Percentiles rank a stretch among this genome's conserved stretches.
phyloP scores from a whole-genome alignment of 2,329 filamentous ascomycete species.

The Venturia asperata region DNA sequence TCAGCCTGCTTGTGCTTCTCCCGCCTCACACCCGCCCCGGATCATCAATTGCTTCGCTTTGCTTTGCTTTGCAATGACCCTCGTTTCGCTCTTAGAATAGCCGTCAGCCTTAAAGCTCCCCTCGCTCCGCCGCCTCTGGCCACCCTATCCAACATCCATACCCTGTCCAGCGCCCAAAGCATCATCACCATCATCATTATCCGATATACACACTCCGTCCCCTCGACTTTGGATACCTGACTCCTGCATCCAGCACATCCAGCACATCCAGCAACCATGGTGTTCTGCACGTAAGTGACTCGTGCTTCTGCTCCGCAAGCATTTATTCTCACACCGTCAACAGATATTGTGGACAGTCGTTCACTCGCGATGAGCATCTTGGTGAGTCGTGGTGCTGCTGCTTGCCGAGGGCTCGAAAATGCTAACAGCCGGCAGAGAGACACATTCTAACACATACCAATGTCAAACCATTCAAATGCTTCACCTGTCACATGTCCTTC shows the following conservation, averaged over 20 bases:
- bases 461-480: conserved; percentile 50
- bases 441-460: conserved; percentile 49
- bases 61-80: conserved; percentile 3
- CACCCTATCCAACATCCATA: neutral
- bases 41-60: neutral
- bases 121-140: conserved; percentile 16
- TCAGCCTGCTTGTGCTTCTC: neutral
- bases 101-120: conserved; percentile 16
- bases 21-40: conserved; percentile 7
- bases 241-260: conserved; percentile 17
- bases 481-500: conserved; percentile 49
- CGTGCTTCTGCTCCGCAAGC: neutral
- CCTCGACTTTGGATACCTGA: conserved; percentile 12
- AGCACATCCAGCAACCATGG: conserved; percentile 37
- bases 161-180: conserved; percentile 2
- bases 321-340: neutral
- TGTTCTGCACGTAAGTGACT: conserved; percentile 39
- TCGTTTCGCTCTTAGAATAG: conserved; percentile 14
- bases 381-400: conserved; percentile 21
- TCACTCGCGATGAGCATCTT: conserved; percentile 47
- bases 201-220: conserved; percentile 3
- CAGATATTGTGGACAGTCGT: conserved; percentile 45
- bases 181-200: conserved; percentile 1
- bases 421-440: conserved; percentile 23
- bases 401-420: conserved; percentile 24